Percentiles rank a stretch among this genome's conserved stretches.
Conservation (phyloP, 345 rosid species). For the Syzygium oleosum region DNA sequence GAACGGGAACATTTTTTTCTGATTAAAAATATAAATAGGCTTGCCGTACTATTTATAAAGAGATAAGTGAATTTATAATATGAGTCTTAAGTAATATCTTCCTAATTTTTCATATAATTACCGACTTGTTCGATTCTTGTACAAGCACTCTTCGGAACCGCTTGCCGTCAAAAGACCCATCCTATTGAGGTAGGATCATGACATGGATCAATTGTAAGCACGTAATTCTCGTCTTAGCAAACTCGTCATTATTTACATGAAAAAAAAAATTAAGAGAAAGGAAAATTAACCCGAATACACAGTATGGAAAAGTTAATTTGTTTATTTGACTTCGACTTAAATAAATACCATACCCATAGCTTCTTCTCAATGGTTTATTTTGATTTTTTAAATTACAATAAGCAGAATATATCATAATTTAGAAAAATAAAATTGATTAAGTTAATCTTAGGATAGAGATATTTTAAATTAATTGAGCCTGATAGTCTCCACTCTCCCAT, state of each 20-base stretch:
- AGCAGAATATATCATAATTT: neutral
- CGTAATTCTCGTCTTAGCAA: neutral
- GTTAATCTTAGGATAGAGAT: neutral
- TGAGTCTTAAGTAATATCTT: neutral
- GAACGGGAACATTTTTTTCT: neutral
- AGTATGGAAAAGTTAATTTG: neutral
- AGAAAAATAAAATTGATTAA: neutral
- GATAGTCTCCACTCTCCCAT: neutral
- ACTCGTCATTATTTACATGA: neutral
- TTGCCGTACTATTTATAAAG: neutral
- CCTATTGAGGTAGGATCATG: neutral
- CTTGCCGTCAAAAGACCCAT: neutral
- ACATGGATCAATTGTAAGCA: neutral
- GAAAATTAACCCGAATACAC: neutral
- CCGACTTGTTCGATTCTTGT: neutral
- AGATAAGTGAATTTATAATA: neutral
- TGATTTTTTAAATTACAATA: neutral
- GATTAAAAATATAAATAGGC: neutral
- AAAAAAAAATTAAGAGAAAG: neutral
- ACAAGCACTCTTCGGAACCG: fast-evolving
- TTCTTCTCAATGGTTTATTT: neutral
- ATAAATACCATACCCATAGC: neutral
- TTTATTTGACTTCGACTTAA: neutral
- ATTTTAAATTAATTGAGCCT: neutral
- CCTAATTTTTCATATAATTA: neutral